Percentiles rank a stretch among this genome's conserved stretches.
These are phyloP conservation scores for Cyphellophora attinorum DNA, from an alignment of 2,329 filamentous ascomycete genomes.

Conservation along the genomic window DNA sequence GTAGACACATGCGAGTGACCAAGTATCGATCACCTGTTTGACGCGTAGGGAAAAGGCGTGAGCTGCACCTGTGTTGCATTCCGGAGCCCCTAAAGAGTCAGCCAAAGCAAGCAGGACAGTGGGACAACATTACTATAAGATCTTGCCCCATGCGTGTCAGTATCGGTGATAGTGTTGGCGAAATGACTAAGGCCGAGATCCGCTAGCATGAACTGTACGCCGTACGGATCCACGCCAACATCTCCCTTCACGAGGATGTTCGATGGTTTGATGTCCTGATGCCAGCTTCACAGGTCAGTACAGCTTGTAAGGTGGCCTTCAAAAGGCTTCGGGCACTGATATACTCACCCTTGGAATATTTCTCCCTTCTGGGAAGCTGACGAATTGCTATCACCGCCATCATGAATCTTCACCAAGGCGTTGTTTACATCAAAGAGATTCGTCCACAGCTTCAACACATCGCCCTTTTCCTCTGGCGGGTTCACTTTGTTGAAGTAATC, in stretches of 20 bases:
- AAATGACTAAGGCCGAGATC: neutral
- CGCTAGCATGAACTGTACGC: neutral
- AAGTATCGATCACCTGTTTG: no score
- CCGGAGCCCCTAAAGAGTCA: no score
- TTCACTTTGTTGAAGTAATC: neutral
- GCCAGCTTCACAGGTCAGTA: neutral
- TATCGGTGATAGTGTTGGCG: no score
- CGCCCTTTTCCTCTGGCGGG: neutral
- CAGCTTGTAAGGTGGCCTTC: no score
- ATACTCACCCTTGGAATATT: no score
- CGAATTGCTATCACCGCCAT: neutral
- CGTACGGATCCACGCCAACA: neutral
- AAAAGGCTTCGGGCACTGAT: neutral
- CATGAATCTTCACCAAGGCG: neutral
- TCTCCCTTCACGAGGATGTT: neutral
- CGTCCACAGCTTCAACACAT: neutral
- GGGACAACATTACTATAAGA: no score
- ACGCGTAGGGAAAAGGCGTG: no score
- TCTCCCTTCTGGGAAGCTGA: neutral
- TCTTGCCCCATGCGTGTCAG: no score
- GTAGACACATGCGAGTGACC: no score
- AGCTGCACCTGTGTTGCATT: no score
- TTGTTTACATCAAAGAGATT: neutral
- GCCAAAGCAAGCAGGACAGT: no score
- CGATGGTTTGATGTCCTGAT: slow-evolving; percentile 1